phyloP scores from a whole-genome alignment of 2,329 filamentous ascomycete genomes.

The Cladobotryum mycophilum region DNA sequence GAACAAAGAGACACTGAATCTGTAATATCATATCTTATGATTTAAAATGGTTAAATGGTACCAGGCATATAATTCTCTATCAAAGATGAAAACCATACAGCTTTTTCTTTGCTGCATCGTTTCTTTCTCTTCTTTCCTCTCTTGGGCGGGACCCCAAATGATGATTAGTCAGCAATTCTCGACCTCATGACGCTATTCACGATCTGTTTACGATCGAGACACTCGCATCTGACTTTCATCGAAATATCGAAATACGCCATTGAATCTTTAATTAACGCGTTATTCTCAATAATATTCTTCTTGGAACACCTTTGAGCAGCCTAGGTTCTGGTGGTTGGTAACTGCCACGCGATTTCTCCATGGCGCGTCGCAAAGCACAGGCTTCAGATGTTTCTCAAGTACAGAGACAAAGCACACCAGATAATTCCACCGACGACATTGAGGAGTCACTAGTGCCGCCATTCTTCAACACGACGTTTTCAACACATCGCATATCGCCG shows the following conservation, averaged over 20 bases:
- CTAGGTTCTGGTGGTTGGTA: background rate
- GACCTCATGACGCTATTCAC: background rate
- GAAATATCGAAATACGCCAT: background rate
- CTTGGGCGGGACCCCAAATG: background rate
- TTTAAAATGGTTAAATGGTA: too few species aligned
- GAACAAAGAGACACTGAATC: too few species aligned
- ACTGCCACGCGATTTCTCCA: background rate
- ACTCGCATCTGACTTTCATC: background rate
- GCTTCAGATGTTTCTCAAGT: background rate
- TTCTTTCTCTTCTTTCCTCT: too few species aligned
- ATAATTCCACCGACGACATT: slow-evolving; percentile 2
- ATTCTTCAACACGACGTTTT: slow-evolving; percentile 55
- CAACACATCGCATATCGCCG: slow-evolving; percentile 49
- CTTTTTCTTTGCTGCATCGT: too few species aligned
- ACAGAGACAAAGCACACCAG: background rate
- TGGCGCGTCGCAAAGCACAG: background rate
- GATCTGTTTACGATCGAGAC: background rate
- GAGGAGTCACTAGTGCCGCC: slow-evolving; percentile 27
- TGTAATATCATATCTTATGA: too few species aligned
- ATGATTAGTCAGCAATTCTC: background rate
- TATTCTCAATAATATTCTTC: too few species aligned
- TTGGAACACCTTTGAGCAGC: background rate
- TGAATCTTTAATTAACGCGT: background rate
- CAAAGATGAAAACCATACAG: too few species aligned
- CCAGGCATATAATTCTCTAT: too few species aligned